Percentiles rank a stretch among this genome's conserved stretches.
Conservation (phyloP, 1,139 yeast species). For the Debaryomyces coudertii region DNA sequence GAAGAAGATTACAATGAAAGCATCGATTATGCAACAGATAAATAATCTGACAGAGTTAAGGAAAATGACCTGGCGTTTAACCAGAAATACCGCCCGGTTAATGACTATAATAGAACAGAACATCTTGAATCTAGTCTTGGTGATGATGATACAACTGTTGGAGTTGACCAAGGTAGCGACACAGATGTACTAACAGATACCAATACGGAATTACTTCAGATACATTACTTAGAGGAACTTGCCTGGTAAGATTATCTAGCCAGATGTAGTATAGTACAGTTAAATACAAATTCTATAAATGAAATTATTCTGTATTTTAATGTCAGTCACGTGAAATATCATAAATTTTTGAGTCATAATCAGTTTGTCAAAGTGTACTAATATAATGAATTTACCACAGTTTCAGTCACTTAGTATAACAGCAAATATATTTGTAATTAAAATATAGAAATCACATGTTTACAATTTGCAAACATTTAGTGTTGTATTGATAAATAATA, state of each 20-base stretch:
- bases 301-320: too few species aligned
- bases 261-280: not conserved
- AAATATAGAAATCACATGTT: slow-evolving; percentile 14
- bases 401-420: not conserved
- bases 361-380: not conserved
- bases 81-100: slow-evolving; percentile 1
- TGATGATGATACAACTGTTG: slow-evolving; percentile 6
- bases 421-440: not conserved
- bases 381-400: slow-evolving; percentile 2
- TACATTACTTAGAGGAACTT: too few species aligned
- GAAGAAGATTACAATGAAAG: slow-evolving; percentile 18
- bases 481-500: slow-evolving; percentile 17
- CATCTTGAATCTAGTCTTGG: slow-evolving; percentile 7
- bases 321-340: slow-evolving; percentile 6
- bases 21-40: slow-evolving; percentile 1
- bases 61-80: slow-evolving; percentile 3
- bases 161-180: not conserved
- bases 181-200: not conserved
- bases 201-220: not conserved
- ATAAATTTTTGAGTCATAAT: slow-evolving; percentile 5
- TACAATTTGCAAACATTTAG: slow-evolving; percentile 19
- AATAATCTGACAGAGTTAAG: not conserved
- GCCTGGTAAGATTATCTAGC: not conserved
- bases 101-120: slow-evolving; percentile 5
- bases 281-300: too few species aligned